Evolutionary conservation across 345 rosid species (phyloP).

Genomic region (Moricandia arvensis): DNA sequence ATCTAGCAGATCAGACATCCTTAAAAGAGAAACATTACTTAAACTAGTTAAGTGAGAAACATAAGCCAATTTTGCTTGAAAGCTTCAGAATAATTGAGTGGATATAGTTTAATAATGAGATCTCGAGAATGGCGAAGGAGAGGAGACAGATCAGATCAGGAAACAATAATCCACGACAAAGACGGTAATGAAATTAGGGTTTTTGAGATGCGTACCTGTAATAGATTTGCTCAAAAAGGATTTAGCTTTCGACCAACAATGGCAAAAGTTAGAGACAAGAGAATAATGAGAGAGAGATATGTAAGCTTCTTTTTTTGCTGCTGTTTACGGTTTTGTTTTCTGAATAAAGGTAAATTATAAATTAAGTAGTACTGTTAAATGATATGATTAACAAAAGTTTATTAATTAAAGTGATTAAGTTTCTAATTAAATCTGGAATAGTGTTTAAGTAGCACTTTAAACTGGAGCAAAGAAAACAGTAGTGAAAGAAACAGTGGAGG

Average conservation of each 20-base stretch:
- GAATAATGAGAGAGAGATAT: background rate
- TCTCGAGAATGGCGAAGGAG: slow-evolving; percentile 33
- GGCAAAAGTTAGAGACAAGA: slow-evolving; percentile 30
- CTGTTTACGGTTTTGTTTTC: background rate
- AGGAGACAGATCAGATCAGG: slow-evolving; percentile 33
- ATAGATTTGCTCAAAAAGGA: slow-evolving; percentile 17
- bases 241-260: slow-evolving; percentile 33
- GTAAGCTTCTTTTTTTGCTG: background rate
- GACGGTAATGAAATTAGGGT: slow-evolving; percentile 37
- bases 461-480: slow-evolving; percentile 16
- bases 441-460: slow-evolving; percentile 24
- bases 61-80: background rate
- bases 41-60: slow-evolving; percentile 8
- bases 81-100: slow-evolving; percentile 22
- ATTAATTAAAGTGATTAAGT: slow-evolving; percentile 4
- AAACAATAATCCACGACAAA: slow-evolving; percentile 17
- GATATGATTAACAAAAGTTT: background rate
- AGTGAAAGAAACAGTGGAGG: slow-evolving; percentile 16
- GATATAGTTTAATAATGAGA: slow-evolving; percentile 29
- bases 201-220: slow-evolving; percentile 41
- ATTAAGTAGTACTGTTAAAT: slow-evolving; percentile 1
- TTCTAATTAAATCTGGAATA: slow-evolving; percentile 29
- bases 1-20: slow-evolving; percentile 32
- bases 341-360: background rate
- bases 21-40: slow-evolving; percentile 12